phyloP scores from a whole-genome alignment of 2,329 filamentous ascomycete species.

The Onygena corvina region DNA sequence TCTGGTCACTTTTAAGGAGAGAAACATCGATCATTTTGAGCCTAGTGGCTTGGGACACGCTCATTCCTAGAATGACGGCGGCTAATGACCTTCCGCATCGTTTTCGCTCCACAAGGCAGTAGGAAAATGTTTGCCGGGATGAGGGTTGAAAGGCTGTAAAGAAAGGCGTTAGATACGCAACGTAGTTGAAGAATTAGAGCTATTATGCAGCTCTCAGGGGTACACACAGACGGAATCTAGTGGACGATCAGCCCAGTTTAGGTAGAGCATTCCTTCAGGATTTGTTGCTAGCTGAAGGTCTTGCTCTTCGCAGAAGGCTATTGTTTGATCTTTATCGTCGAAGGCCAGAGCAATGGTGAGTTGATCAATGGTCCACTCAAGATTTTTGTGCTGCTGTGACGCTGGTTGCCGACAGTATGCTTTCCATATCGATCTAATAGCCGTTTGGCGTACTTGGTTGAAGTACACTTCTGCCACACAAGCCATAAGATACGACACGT shows the following conservation, averaged over 20 bases:
- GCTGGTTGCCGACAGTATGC: constrained; percentile 38
- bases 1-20: constrained; percentile 22
- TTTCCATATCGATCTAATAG: constrained; percentile 44
- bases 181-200: no score
- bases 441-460: constrained; percentile 44
- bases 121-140: constrained; percentile 43
- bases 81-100: constrained; percentile 44
- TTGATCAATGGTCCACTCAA: constrained; percentile 46
- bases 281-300: constrained; percentile 40
- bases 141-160: constrained; percentile 32
- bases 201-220: constrained; percentile 9
- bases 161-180: background rate
- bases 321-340: constrained; percentile 43
- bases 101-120: constrained; percentile 47
- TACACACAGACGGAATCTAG: constrained; percentile 40
- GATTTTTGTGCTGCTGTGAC: constrained; percentile 39
- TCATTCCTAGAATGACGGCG: constrained; percentile 46
- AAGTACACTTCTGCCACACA: constrained; percentile 54
- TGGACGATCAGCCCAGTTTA: constrained; percentile 38
- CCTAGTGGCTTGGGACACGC: constrained; percentile 39
- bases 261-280: constrained; percentile 36
- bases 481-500: constrained; percentile 50
- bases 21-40: constrained; percentile 40
- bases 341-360: constrained; percentile 44
- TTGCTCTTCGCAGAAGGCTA: constrained; percentile 43